Conservation (phyloP, 2,329 filamentous ascomycete species). For the Calonectria montana region DNA sequence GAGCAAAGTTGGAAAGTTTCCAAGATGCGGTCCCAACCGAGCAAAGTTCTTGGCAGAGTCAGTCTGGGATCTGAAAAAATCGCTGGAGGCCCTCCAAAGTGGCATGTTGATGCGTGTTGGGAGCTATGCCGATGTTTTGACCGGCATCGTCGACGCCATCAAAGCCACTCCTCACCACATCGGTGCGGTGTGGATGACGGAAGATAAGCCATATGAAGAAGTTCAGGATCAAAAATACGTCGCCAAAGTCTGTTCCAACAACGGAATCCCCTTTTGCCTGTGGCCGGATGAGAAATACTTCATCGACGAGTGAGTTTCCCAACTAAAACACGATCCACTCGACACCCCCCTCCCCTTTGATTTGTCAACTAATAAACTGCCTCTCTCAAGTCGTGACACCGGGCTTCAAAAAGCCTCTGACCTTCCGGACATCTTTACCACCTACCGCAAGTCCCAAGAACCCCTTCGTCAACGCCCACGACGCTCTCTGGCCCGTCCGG, state of each 20-base stretch:
- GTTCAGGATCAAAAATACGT: constrained; percentile 70
- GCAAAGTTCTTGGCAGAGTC: constrained; percentile 79
- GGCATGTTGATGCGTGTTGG: constrained; percentile 75
- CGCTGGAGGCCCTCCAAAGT: constrained; percentile 68
- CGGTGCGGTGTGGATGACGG: constrained; percentile 78
- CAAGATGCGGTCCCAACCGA: constrained; percentile 79
- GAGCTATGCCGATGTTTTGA: constrained; percentile 67
- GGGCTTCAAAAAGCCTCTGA: constrained; percentile 67
- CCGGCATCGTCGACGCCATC: constrained; percentile 65
- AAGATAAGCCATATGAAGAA: constrained; percentile 78
- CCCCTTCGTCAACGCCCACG: constrained; percentile 76
- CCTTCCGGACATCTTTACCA: constrained; percentile 80
- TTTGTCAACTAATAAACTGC: constrained; percentile 27
- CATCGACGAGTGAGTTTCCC: constrained; percentile 76
- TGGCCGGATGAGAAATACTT: constrained; percentile 84
- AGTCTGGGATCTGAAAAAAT: constrained; percentile 77
- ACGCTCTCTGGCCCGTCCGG: constrained; percentile 63
- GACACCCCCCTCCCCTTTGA: background rate
- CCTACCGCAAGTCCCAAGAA: constrained; percentile 78
- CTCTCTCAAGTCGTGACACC: constrained; percentile 70
- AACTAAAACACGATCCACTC: background rate
- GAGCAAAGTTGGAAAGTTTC: constrained; percentile 74
- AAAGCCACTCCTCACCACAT: constrained; percentile 58
- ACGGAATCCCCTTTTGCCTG: constrained; percentile 69
- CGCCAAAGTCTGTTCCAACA: constrained; percentile 61